Percentiles rank a stretch among this genome's conserved stretches.
Conservation (phyloP, 2,329 filamentous ascomycete species). For the Bipolaris bicolor region DNA sequence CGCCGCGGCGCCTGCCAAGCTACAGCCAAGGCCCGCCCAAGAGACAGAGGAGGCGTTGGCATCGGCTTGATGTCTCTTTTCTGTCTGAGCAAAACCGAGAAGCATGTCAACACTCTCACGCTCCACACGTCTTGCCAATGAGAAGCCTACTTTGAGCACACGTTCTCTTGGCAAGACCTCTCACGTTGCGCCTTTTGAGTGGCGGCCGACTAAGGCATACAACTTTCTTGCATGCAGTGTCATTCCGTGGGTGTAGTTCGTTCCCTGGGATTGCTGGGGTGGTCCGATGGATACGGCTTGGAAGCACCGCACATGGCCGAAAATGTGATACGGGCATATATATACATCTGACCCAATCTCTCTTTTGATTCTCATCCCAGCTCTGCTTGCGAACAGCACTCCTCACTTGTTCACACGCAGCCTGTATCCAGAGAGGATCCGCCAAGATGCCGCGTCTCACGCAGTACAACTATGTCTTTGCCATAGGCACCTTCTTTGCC, state of each 20-base stretch:
- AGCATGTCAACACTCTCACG: not conserved
- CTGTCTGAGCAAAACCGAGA: not conserved
- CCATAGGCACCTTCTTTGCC: constrained; percentile 77
- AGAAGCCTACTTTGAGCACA: constrained; percentile 17
- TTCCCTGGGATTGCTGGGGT: not conserved
- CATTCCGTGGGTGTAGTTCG: constrained; percentile 1
- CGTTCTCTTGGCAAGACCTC: constrained; percentile 19
- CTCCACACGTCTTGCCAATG: constrained; percentile 16
- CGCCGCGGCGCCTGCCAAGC: not conserved
- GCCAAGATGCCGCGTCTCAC: constrained; percentile 31
- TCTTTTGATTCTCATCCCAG: constrained; percentile 21
- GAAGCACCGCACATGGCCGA: constrained; percentile 20
- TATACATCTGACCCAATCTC: constrained; percentile 25
- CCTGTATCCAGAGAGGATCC: constrained; percentile 21
- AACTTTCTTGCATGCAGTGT: constrained; percentile 13
- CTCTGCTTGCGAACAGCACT: constrained; percentile 24
- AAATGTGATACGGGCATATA: constrained; percentile 26
- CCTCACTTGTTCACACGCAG: constrained; percentile 17
- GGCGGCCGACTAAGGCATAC: constrained; percentile 17
- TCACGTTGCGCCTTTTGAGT: constrained; percentile 16
- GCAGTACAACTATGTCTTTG: constrained; percentile 72
- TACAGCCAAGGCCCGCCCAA: constrained; percentile 2
- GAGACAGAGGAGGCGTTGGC: not conserved
- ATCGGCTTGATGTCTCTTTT: constrained; percentile 12
- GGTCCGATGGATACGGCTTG: constrained; percentile 15